Base-by-base conservation (phyloP, 2,329 filamentous ascomycete genomes). In the Clonostachys byssicola region DNA sequence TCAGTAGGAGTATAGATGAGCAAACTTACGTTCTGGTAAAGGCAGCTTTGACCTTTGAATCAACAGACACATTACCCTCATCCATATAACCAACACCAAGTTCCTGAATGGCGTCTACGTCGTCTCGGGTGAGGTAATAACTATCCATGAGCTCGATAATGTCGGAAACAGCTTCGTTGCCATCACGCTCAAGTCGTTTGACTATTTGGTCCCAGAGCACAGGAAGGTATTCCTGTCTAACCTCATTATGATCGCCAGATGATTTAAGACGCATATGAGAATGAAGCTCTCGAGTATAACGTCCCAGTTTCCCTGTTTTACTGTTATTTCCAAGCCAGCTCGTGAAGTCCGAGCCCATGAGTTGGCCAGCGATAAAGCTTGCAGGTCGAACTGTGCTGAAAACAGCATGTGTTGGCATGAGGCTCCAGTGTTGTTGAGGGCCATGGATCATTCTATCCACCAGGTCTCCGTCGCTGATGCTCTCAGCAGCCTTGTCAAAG, bases 371-470 rank as follows among this genome's bases (percentile, higher is more conserved):
- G 12, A 94, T 77, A 60, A 88, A 96, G 64, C 90, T 96, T 8
- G 94, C 86, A 5, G 94, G 94, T 23, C 89, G 79, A 20, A 99
- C 92, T 47, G 95, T 95, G 61, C 92, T 96, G 71, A 97, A 96
- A 38, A 96, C 79, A 23, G 92, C 94, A 66, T 99, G 94, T 2
- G 89, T 88, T 13, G 94, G 94, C 94, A 99, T 99, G 51, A 99
- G 71, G 61, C 89, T 94, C 94, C 94, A 99, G 52, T 99, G 94
- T 63, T 99, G 94, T 62, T 99, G 94, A 41, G 90, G 89, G 23
- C 94, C 94, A 65, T 99, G 94, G 50, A 99, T 99, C 92, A 99
- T 96, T 45, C 90, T 81, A 65, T 99, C 94, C 3, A 97, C 89
- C 35, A 99, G 73, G 63, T 99, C 94, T 50, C 94, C 94, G 60